phyloP scores from a whole-genome alignment of 768 basidiomycete genomes.

The Hygrophorus russula region DNA sequence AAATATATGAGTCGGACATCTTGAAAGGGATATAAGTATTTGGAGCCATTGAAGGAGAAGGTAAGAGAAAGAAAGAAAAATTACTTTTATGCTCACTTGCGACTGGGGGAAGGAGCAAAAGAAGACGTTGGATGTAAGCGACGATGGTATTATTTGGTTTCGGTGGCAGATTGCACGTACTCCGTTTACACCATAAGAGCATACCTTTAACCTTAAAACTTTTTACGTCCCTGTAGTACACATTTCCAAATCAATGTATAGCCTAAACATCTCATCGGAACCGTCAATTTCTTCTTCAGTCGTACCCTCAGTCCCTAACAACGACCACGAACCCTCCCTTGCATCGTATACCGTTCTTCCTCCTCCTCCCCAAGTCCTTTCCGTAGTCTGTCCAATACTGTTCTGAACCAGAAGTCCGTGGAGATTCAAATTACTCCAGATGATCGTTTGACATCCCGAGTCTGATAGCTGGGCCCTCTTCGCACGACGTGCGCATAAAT shows the following conservation, averaged over 20 bases:
- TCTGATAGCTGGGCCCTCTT: neutral
- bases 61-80: slow-evolving; percentile 17
- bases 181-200: too few relatives aligned
- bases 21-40: slow-evolving; percentile 17
- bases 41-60: slow-evolving; percentile 7
- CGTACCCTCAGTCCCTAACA: too few relatives aligned
- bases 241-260: slow-evolving; percentile 27
- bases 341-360: slow-evolving; percentile 4
- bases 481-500: neutral
- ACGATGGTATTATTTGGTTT: slow-evolving; percentile 38
- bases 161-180: slow-evolving; percentile 14
- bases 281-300: neutral
- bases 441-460: neutral
- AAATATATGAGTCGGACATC: slow-evolving; percentile 73
- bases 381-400: too few relatives aligned
- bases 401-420: too few relatives aligned
- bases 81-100: slow-evolving; percentile 34
- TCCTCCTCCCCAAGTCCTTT: neutral
- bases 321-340: neutral
- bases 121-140: slow-evolving; percentile 35
- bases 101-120: slow-evolving; percentile 38
- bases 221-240: too few relatives aligned
- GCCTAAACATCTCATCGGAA: slow-evolving; percentile 24
- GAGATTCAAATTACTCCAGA: too few relatives aligned
- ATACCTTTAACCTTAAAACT: too few relatives aligned